These are phyloP conservation scores for Grosmannia clavigera DNA, from an alignment of 2,329 filamentous ascomycete genomes.

Conservation along the genomic window DNA sequence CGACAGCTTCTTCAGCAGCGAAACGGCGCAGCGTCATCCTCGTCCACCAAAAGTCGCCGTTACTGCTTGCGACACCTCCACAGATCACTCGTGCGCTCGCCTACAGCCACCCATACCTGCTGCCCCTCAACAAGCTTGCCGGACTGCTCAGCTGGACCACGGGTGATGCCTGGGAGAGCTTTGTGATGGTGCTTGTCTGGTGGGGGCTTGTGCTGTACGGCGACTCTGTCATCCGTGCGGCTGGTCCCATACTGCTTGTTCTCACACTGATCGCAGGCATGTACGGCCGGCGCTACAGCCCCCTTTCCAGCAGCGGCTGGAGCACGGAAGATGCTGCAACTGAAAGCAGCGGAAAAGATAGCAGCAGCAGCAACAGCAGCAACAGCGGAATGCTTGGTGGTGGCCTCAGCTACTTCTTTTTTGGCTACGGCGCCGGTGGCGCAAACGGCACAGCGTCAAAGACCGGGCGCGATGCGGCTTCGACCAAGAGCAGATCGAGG, in stretches of 20 bases:
- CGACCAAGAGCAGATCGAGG: constrained; percentile 9
- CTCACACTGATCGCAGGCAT: constrained; percentile 73
- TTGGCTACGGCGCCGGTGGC: constrained; percentile 70
- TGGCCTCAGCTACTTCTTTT: constrained; percentile 34
- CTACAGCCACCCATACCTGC: constrained; percentile 88
- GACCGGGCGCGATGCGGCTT: constrained; percentile 4
- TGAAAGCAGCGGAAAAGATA: constrained; percentile 10
- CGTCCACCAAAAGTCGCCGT: constrained; percentile 90
- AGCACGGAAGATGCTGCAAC: constrained; percentile 32
- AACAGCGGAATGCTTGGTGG: background rate
- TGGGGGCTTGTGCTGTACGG: constrained; percentile 84
- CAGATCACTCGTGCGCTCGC: constrained; percentile 88
- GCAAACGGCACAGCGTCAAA: constrained; percentile 26
- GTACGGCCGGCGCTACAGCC: constrained; percentile 83
- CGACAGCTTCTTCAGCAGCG: constrained; percentile 43
- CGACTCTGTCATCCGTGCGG: constrained; percentile 66
- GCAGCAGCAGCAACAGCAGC: constrained; percentile 50
- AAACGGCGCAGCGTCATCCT: constrained; percentile 82
- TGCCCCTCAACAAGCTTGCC: constrained; percentile 74
- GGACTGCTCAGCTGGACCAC: constrained; percentile 91
- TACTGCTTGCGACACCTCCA: constrained; percentile 85
- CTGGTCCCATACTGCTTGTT: constrained; percentile 74
- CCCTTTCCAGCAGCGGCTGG: constrained; percentile 75
- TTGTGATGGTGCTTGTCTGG: constrained; percentile 71
- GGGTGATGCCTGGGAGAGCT: constrained; percentile 92